Evolutionary conservation across 2,329 filamentous ascomycete genomes (phyloP).

Genomic region (Cercospora beticola): DNA sequence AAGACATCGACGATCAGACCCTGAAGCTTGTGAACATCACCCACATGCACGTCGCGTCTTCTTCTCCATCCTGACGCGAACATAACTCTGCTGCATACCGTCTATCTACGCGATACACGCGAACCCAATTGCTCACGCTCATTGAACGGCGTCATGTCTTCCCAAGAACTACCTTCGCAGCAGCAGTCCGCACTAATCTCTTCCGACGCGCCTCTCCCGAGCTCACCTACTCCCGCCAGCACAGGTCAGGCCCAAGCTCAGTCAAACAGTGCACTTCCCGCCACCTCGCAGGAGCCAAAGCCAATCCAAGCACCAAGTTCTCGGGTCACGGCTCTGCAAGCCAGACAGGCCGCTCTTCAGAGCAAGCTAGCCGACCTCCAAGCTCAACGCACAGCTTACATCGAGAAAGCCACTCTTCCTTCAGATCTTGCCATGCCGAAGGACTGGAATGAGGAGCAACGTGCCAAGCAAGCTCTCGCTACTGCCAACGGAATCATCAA

Average conservation of each 20-base stretch:
- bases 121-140: constrained; percentile 23
- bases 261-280: not conserved
- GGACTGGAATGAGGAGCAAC: constrained; percentile 28
- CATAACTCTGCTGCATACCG: not conserved
- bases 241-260: not conserved
- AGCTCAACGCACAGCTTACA: constrained; percentile 42
- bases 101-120: not conserved
- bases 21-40: not conserved
- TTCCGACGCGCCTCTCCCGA: constrained; percentile 18
- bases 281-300: not conserved
- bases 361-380: constrained; percentile 50
- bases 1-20: not conserved
- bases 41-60: not conserved
- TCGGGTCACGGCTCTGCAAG: constrained; percentile 25
- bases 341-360: constrained; percentile 45
- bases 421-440: constrained; percentile 31
- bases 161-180: constrained; percentile 20
- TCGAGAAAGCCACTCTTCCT: constrained; percentile 32
- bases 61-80: not conserved
- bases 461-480: constrained; percentile 36
- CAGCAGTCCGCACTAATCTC: not conserved
- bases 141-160: constrained; percentile 31
- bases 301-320: constrained; percentile 14
- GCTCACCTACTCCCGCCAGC: constrained; percentile 19
- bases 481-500: constrained; percentile 57